Conservation (phyloP, 495 filamentous ascomycete genomes). For the Daldinia grandis region DNA sequence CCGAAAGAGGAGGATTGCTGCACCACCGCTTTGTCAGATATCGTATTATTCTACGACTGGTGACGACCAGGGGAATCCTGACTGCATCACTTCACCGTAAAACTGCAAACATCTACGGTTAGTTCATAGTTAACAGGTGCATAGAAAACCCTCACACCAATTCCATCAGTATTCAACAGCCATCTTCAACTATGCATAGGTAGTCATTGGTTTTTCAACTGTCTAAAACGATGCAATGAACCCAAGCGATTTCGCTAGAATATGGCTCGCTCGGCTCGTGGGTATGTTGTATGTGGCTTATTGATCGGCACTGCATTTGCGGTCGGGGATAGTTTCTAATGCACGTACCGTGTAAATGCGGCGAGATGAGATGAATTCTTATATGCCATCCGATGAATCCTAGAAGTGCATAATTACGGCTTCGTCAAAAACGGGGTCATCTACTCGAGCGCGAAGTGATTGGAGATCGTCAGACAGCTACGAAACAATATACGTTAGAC, state of each 20-base stretch:
- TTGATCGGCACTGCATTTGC: slow-evolving; percentile 49
- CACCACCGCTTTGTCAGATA: slow-evolving; percentile 1
- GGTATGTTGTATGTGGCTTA: slow-evolving; percentile 32
- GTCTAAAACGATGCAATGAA: slow-evolving; percentile 13
- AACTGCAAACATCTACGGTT: slow-evolving; percentile 54
- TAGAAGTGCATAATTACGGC: slow-evolving; percentile 50
- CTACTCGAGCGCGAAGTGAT: slow-evolving; percentile 50
- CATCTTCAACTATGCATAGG: slow-evolving; percentile 23
- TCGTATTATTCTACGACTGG: slow-evolving; percentile 9
- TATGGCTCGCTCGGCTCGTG: slow-evolving; percentile 7
- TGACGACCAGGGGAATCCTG: slow-evolving; percentile 13
- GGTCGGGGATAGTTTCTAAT: slow-evolving; percentile 55
- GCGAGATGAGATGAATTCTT: slow-evolving; percentile 53
- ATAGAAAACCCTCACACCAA: slow-evolving; percentile 46
- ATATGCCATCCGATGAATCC: slow-evolving; percentile 56
- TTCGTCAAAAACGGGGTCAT: slow-evolving; percentile 55
- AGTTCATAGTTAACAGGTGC: slow-evolving; percentile 61
- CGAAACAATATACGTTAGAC: neutral
- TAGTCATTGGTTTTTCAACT: slow-evolving; percentile 11
- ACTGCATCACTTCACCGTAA: slow-evolving; percentile 49
- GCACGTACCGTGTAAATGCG: slow-evolving; percentile 54
- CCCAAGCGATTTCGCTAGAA: slow-evolving; percentile 10
- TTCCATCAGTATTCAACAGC: slow-evolving; percentile 10
- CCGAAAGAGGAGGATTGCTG: slow-evolving; percentile 44
- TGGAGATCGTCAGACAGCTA: slow-evolving; percentile 49